Base-by-base conservation (phyloP, 1,139 yeast genomes). In the Zygosaccharomyces sapae region DNA sequence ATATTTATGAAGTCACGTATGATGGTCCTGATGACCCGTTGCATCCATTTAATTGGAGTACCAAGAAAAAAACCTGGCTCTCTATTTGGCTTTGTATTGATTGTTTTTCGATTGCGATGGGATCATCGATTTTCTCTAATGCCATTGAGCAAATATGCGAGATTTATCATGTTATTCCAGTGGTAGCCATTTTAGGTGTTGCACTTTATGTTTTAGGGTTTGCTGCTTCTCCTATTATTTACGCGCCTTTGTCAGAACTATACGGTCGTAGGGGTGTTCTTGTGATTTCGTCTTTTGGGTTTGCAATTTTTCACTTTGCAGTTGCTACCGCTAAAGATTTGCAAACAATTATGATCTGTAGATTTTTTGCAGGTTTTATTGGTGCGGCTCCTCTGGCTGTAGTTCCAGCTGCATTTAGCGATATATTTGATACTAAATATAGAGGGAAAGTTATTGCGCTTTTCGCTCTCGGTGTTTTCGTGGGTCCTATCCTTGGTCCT, bases 371-470 rank as follows among this genome's bases (percentile, higher is more conserved):
- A 31, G 95, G 95, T 35, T 74, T 81, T 55, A 66, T 81, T 46
- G 95, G 94, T 51, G 86, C 92, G 13, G 86, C 92, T 6, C 86
- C 94, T 0, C 66, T 87, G 61, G 92, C 86, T 16, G 86, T 85
- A 34, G 89, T 85, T 6, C 95, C 94, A 20, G 95, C 94, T 27
- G 77, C 86, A 0, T 81, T 86, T 72, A 83, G 92, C 3, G 96
- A 87, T 62, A 72, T 86, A 71, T 86, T 79, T 61, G 75, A 75
- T 52, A 77, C 81, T 49, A 65, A 65, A 24, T 57, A 72, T 10
- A 76, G 96, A 65, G 95, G 95, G 55, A 76, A 74, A 33, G 88
- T 89, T 7, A 70, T 85, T 57, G 73, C 80, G n/a, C 52, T 81
- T 20, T 86, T 85, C 60, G 71, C 85, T 1, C 70, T 81, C 65